Base-by-base conservation (phyloP, 495 filamentous ascomycete genomes). In the Acidiella bohemica region DNA sequence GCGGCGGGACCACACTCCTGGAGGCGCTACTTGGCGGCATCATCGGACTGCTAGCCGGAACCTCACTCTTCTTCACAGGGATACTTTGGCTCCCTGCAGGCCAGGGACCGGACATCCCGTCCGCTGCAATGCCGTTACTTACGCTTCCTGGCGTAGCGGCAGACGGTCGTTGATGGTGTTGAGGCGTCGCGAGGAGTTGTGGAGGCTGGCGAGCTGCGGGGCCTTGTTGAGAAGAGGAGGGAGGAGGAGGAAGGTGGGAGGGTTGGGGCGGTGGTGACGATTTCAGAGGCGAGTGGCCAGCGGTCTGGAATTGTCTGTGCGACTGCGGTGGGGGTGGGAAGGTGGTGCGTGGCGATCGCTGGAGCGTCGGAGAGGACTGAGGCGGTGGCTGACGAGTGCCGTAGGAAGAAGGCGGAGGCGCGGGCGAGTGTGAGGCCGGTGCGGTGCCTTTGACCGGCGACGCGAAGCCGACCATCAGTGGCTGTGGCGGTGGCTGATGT, bases 41-140 rank as follows among this genome's bases (percentile, higher is more conserved):
- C n/a, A n/a, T n/a, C n/a, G n/a, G n/a, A n/a, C n/a, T n/a, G n/a
- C n/a, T 8, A 10, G 34, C 36, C 12, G 47, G 26, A 18, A 20
- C 37, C 18, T 51, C 47, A 22, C 42, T 36, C 25, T 51, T 51
- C 22, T 38, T 30, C 26, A n/a, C n/a, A n/a, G 47, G 47, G 38
- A 51, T 51, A 10, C 22, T 43, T 11, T 42, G 21, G 24, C 47
- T 46, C 9, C 42, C 42, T 16, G 34, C 31, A 9, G 41, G 47
- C 47, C 47, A 51, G 2, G 47, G 47, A 7, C 47, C 47, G 12
- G 42, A 31, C 47, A 51, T 51, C 2, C 47, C 47, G 17, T 51
- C 47, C 8, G 42, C 43, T 2, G 43, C 47, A 10, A 51, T 34
- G 12, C 22, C 42, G 24, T 29, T 32, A 18, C 42, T 49, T 9